Conservation (phyloP, 306 rosid species). For the Cicer yamashitae region DNA sequence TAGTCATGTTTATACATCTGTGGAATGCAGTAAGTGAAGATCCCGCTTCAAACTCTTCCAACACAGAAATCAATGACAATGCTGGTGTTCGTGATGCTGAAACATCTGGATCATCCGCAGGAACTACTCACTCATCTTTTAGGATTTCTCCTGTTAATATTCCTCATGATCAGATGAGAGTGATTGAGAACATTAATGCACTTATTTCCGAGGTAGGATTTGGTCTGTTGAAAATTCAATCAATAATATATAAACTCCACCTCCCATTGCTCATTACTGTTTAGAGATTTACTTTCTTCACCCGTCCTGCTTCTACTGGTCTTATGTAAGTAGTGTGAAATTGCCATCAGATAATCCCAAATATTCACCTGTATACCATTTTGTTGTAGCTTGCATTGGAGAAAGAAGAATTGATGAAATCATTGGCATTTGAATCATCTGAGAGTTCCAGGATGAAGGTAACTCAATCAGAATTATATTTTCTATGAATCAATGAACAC, state of each 20-base stretch:
- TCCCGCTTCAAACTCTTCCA: constrained; percentile 46
- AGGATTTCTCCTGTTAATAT: constrained; percentile 65
- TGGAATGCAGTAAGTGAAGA: constrained; percentile 59
- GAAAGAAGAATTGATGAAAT: constrained; percentile 83
- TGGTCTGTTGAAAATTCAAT: constrained; percentile 24
- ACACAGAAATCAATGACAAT: constrained; percentile 53
- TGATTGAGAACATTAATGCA: constrained; percentile 79
- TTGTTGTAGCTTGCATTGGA: constrained; percentile 78
- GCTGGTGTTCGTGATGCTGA: constrained; percentile 49
- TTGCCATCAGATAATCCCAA: constrained; percentile 19
- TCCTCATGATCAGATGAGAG: constrained; percentile 81
- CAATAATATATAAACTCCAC: background rate
- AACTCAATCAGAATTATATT: constrained; percentile 31
- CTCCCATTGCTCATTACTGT: constrained; percentile 7
- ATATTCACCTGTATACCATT: constrained; percentile 39
- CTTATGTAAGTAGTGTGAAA: constrained; percentile 29
- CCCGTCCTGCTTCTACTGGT: constrained; percentile 22
- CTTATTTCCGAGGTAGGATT: constrained; percentile 82
- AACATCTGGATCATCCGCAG: constrained; percentile 46
- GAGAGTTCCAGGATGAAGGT: constrained; percentile 85
- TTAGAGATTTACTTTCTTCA: constrained; percentile 35
- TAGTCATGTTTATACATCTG: constrained; percentile 38
- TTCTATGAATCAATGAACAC: constrained; percentile 1
- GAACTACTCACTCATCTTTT: constrained; percentile 49
- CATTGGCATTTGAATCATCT: constrained; percentile 81